A percentile compares a stretch with the other conserved stretches of the same genome.
These are phyloP conservation scores for Nitzschia sp. DNA, from an alignment of 108 stramenopile genomes.

Conservation along the genomic window DNA sequence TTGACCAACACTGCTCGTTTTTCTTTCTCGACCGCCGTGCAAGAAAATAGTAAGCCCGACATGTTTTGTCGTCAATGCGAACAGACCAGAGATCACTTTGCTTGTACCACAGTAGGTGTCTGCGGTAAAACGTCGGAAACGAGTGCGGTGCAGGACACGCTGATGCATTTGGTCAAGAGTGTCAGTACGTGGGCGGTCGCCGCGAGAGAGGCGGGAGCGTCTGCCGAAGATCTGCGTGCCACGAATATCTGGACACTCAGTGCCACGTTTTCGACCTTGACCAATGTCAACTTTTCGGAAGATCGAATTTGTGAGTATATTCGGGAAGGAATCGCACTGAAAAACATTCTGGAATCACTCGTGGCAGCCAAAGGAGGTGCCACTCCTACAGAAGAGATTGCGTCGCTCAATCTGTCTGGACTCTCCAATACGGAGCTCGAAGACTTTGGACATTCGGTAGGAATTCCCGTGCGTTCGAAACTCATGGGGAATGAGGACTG, in stretches of 20 bases:
- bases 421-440: conserved; percentile 44
- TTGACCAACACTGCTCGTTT: background rate
- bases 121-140: conserved; percentile 73
- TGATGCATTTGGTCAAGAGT: conserved; percentile 57
- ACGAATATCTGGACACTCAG: conserved; percentile 71
- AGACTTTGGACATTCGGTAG: conserved; percentile 54
- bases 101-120: conserved; percentile 70
- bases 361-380: conserved; percentile 34
- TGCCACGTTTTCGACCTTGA: conserved; percentile 70
- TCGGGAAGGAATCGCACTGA: conserved; percentile 46
- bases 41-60: conserved; percentile 45
- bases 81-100: conserved; percentile 71
- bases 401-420: conserved; percentile 33
- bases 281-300: conserved; percentile 85
- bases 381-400: conserved; percentile 38
- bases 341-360: conserved; percentile 38
- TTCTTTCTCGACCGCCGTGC: background rate
- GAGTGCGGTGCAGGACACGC: conserved; percentile 61
- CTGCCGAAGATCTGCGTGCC: conserved; percentile 41
- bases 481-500: conserved; percentile 67
- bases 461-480: conserved; percentile 39
- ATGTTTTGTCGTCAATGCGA: conserved; percentile 89
- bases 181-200: conserved; percentile 56
- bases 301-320: conserved; percentile 67
- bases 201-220: conserved; percentile 55